A percentile compares a stretch with the other conserved stretches of the same genome.
These are phyloP conservation scores for Aspergillus pseudotamarii DNA, from an alignment of 2,329 filamentous ascomycete genomes.

Conservation along the genomic window DNA sequence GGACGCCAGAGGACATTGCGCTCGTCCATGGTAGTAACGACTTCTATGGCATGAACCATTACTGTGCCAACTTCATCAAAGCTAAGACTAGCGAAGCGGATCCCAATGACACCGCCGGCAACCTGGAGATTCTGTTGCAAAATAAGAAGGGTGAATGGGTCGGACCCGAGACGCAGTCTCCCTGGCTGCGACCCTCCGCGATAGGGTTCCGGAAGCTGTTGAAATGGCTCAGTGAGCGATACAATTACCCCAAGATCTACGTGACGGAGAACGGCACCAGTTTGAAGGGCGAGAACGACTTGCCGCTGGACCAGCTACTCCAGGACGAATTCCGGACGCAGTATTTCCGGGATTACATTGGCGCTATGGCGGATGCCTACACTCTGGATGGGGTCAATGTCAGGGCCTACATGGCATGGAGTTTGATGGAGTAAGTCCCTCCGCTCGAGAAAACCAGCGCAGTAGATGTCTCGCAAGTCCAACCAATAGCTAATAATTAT, in stretches of 20 bases:
- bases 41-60: slow-evolving; percentile 95
- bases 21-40: slow-evolving; percentile 86
- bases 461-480: not conserved
- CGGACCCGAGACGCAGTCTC: slow-evolving; percentile 78
- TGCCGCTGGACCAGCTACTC: slow-evolving; percentile 70
- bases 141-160: slow-evolving; percentile 74
- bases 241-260: slow-evolving; percentile 76
- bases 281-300: slow-evolving; percentile 78
- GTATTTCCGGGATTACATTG: slow-evolving; percentile 78
- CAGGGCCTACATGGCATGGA: slow-evolving; percentile 82
- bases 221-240: slow-evolving; percentile 76
- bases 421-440: slow-evolving; percentile 69
- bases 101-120: slow-evolving; percentile 70
- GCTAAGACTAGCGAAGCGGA: slow-evolving; percentile 65
- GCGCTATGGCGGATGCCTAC: slow-evolving; percentile 73
- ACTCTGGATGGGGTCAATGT: slow-evolving; percentile 76
- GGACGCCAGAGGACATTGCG: slow-evolving; percentile 70
- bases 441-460: not conserved
- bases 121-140: slow-evolving; percentile 71
- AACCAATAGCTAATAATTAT: slow-evolving; percentile 13
- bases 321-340: slow-evolving; percentile 79
- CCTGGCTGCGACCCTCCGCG: slow-evolving; percentile 78
- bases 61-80: slow-evolving; percentile 84
- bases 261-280: slow-evolving; percentile 89
- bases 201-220: slow-evolving; percentile 76